Percentiles rank a stretch among this genome's conserved stretches.
These are phyloP conservation scores for Termitomyces sp. DNA, from an alignment of 1,284 basidiomycete genomes.

Conservation along the genomic window DNA sequence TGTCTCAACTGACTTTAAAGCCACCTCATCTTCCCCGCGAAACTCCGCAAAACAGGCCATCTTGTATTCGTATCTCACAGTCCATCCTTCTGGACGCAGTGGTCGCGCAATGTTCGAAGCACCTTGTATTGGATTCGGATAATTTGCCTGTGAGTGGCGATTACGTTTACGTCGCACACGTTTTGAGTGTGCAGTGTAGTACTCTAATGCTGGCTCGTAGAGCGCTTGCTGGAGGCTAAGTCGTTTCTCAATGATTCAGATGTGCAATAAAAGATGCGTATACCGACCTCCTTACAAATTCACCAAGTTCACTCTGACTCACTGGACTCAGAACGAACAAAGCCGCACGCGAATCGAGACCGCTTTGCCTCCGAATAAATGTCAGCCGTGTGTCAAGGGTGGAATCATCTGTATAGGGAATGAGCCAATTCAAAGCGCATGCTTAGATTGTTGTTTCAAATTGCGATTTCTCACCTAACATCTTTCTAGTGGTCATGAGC, in stretches of 20 bases:
- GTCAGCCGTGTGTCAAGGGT: constrained; percentile 79
- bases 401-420: constrained; percentile 61
- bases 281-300: constrained; percentile 74
- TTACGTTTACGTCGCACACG: constrained; percentile 87
- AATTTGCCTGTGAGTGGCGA: constrained; percentile 56
- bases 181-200: constrained; percentile 90
- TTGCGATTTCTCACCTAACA: constrained; percentile 58
- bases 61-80: constrained; percentile 95
- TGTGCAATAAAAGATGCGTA: not conserved
- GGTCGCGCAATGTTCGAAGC: constrained; percentile 46
- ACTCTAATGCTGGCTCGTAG: constrained; percentile 84
- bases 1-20: constrained; percentile 61
- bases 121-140: constrained; percentile 43
- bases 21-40: constrained; percentile 83
- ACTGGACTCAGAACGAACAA: constrained; percentile 95
- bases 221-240: constrained; percentile 81
- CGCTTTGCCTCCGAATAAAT: constrained; percentile 80
- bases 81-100: constrained; percentile 86
- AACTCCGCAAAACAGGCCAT: constrained; percentile 96
- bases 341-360: constrained; percentile 85
- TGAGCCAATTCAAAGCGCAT: not conserved
- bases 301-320: constrained; percentile 70
- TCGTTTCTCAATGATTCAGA: not conserved
- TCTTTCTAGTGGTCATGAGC: constrained; percentile 80
- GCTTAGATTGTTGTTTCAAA: not conserved